These are phyloP conservation scores for Populus trichocarpa DNA, from an alignment of 441 rosid genomes.

Conservation along the genomic window DNA sequence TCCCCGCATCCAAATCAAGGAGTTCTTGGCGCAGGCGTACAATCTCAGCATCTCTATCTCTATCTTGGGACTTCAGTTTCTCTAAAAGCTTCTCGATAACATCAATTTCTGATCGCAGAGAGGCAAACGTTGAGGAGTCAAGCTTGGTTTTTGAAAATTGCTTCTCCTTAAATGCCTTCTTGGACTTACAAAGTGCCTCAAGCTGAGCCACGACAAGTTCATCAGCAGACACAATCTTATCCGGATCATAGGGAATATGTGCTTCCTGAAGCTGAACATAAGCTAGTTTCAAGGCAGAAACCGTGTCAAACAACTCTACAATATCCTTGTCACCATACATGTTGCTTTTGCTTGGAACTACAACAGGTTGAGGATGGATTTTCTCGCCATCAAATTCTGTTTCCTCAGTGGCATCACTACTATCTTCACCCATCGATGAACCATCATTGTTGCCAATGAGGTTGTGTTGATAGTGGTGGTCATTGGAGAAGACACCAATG, in stretches of 20 bases:
- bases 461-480: constrained; percentile 7
- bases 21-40: constrained; percentile 31
- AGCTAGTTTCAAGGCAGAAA: constrained; percentile 48
- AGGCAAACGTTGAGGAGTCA: constrained; percentile 26
- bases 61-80: constrained; percentile 38
- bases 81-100: constrained; percentile 39
- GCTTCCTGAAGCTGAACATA: constrained; percentile 65
- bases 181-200: constrained; percentile 45
- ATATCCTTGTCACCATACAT: constrained; percentile 25
- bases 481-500: constrained; percentile 46
- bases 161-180: constrained; percentile 36
- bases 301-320: constrained; percentile 39
- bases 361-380: constrained; percentile 25
- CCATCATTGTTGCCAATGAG: constrained; percentile 5
- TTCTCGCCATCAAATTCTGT: constrained; percentile 21
- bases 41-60: constrained; percentile 46
- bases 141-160: constrained; percentile 25
- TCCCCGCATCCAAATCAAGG: constrained; percentile 33
- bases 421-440: constrained; percentile 21
- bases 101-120: constrained; percentile 33
- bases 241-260: constrained; percentile 59
- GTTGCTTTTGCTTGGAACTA: constrained; percentile 21
- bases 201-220: constrained; percentile 47
- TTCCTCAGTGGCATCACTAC: constrained; percentile 29
- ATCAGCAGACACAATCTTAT: constrained; percentile 56